Base-by-base conservation (phyloP, 2,329 filamentous ascomycete genomes). In the Verticillium isaacii region DNA sequence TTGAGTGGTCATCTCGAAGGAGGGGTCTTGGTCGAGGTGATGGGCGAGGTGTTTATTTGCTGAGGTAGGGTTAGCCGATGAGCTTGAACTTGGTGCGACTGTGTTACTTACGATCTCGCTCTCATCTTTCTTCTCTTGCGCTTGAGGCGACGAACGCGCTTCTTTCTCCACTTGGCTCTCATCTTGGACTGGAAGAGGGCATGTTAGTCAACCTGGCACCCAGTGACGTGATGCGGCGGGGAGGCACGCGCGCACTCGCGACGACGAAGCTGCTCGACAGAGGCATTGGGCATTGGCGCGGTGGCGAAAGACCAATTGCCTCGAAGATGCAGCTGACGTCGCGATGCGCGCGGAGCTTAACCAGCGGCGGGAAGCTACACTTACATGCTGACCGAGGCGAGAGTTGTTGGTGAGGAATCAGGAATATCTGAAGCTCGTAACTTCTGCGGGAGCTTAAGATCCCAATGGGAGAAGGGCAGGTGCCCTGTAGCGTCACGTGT, bases 41-140 rank as follows among this genome's bases (percentile, higher is more conserved):
- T 79, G 79, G 77, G 81, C 78, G 82, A 85, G 78, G 76, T 78
- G 83, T 85, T 89, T 89, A 89, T 82, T 89, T 89, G 80, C 86
- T 89, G 73, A 14, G 34, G 50, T 15, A 9, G 19, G 41, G 70
- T 82, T 73, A 80, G 78, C 23, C 39, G 54, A 29, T 29, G 29
- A 29, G 29, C 12, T 19, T 45, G 25, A 17, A 36, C 12, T 29
- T 25, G 15, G 5, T 32, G 57, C 25, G 52, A 52, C 62, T 52
- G 67, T 19, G 23, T 39, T 39, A 84, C 93, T 87, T 87, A 98
- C 95, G 89, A 93, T 85, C 95, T 85, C 76, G 94, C 95, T 81
- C 95, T 89, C 85, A 95, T 97, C 94, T 99, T 99, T 93, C 95
- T 96, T 86, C 95, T 93, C 93, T 99, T 99, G 80, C 93, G 90